Percentiles rank a stretch among this genome's conserved stretches.
phyloP scores from a whole-genome alignment of 2,329 filamentous ascomycete species.

The Sporothrix curviconia region DNA sequence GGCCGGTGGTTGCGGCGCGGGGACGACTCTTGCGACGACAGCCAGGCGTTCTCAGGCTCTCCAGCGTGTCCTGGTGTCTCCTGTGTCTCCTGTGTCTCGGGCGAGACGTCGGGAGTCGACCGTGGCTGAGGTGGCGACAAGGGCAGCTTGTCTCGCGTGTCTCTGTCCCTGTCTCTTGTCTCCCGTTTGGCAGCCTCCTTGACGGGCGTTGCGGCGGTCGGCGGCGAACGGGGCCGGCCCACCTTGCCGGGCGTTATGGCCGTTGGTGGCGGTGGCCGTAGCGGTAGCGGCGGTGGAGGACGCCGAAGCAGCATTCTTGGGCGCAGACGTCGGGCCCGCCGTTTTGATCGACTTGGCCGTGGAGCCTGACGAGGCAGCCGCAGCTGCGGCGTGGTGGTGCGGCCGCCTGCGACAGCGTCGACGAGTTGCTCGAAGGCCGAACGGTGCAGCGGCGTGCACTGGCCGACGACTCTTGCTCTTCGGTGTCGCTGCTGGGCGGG shows the following conservation, averaged over 20 bases:
- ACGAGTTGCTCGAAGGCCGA: background rate
- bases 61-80: no score
- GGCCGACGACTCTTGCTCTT: slow-evolving; percentile 25
- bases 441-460: slow-evolving; percentile 12
- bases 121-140: no score
- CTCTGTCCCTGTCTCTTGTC: no score
- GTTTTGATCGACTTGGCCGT: background rate
- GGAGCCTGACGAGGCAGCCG: background rate
- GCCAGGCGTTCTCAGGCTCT: no score
- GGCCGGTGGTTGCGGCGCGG: background rate
- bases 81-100: background rate
- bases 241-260: slow-evolving; percentile 5
- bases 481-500: slow-evolving; percentile 27
- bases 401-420: background rate
- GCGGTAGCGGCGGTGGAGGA: background rate
- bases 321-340: background rate
- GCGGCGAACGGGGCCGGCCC: slow-evolving; percentile 8
- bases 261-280: background rate
- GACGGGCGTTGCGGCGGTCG: background rate
- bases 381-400: background rate
- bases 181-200: background rate
- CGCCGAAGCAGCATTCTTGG: background rate
- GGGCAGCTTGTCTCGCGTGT: no score
- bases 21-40: no score
- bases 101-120: background rate